Conservation (phyloP, 805 yeast genomes). For the Myxozyma neglecta region DNA sequence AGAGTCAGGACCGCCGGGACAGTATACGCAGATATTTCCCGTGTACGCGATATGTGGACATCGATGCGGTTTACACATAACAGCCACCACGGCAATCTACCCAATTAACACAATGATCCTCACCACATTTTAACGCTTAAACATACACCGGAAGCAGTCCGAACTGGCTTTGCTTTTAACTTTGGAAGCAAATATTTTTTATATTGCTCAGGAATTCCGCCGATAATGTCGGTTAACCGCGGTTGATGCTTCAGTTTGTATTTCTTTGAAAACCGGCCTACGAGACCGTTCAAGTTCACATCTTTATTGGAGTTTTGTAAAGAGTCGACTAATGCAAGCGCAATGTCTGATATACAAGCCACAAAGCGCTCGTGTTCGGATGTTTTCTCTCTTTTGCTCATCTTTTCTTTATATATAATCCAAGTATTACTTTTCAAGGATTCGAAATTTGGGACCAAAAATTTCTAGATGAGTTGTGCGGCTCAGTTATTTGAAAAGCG, state of each 20-base stretch:
- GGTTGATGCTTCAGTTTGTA: constrained; percentile 92
- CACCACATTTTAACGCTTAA: not conserved
- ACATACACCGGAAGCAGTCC: constrained; percentile 84
- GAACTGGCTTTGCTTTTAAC: constrained; percentile 95
- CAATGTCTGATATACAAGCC: constrained; percentile 52
- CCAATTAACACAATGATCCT: not conserved
- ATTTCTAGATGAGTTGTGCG: no score
- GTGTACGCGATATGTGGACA: constrained; percentile 99
- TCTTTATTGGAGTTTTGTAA: constrained; percentile 55
- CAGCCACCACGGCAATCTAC: constrained; percentile 92
- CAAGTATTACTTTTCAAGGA: no score
- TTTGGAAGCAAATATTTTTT: constrained; percentile 88
- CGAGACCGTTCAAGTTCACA: constrained; percentile 85
- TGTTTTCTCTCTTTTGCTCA: constrained; percentile 10
- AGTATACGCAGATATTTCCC: constrained; percentile 94
- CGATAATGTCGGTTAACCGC: constrained; percentile 87
- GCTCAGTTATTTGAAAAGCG: not conserved
- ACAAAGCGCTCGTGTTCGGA: constrained; percentile 84
- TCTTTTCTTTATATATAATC: not conserved
- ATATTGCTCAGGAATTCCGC: constrained; percentile 94
- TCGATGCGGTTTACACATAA: constrained; percentile 98
- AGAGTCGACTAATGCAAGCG: constrained; percentile 29
- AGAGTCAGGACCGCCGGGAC: constrained; percentile 99
- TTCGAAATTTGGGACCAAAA: no score
- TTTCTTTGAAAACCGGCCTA: constrained; percentile 81